A percentile compares a stretch with the other conserved stretches of the same genome.
These are phyloP conservation scores for Phytophthora podocarpi DNA, from an alignment of 352 stramenopile species.

Conservation along the genomic window DNA sequence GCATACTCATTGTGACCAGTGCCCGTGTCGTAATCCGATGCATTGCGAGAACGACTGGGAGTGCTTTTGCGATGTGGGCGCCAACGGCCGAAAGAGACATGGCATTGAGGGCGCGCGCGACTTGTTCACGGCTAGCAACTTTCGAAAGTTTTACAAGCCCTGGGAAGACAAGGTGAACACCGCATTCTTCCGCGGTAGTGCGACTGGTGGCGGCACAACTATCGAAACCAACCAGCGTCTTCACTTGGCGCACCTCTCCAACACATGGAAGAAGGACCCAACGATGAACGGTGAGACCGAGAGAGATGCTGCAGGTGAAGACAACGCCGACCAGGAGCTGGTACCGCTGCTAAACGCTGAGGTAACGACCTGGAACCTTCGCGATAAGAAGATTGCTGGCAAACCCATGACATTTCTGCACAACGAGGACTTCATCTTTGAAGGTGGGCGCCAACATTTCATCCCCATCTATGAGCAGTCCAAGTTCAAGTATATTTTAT, in stretches of 20 bases:
- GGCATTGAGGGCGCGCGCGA: constrained; percentile 83
- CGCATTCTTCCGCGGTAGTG: constrained; percentile 98
- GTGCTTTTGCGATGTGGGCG: constrained; percentile 73
- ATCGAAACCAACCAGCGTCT: constrained; percentile 97
- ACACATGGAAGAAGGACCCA: constrained; percentile 92
- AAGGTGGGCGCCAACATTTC: constrained; percentile 94
- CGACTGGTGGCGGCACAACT: constrained; percentile 95
- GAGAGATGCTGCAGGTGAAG: constrained; percentile 3
- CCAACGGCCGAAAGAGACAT: constrained; percentile 70
- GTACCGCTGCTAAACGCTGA: constrained; percentile 96
- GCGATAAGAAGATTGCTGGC: constrained; percentile 96
- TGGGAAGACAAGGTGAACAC: constrained; percentile 98
- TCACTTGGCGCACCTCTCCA: constrained; percentile 90
- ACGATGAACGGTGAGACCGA: constrained; percentile 79
- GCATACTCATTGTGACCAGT: constrained; percentile 83
- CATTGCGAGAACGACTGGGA: constrained; percentile 85
- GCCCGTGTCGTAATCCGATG: constrained; percentile 58
- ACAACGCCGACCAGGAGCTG: constrained; percentile 34
- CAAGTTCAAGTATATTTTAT: constrained; percentile 97
- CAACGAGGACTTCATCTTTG: constrained; percentile 82
- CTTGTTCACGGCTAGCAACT: constrained; percentile 97
- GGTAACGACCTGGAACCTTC: constrained; percentile 96
- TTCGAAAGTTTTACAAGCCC: constrained; percentile 95
- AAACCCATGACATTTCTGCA: constrained; percentile 95
- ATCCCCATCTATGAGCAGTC: constrained; percentile 98